These are phyloP conservation scores for Cladorrhinum samala DNA, from an alignment of 495 filamentous ascomycete genomes.

Conservation along the genomic window DNA sequence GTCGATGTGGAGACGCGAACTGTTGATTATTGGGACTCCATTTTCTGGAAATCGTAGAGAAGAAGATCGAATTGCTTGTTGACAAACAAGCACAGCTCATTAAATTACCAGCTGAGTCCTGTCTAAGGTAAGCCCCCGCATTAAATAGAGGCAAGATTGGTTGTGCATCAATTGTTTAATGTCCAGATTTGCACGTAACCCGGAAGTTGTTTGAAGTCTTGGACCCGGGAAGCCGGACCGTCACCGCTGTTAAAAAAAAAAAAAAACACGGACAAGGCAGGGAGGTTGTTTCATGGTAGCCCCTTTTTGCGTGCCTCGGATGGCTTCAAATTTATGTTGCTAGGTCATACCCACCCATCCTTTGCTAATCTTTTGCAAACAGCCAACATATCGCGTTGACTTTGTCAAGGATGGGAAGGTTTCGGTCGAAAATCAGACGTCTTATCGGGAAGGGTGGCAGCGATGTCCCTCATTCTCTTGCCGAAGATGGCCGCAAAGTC, in stretches of 20 bases:
- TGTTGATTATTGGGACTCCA: neutral
- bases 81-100: too few species aligned
- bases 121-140: too few species aligned
- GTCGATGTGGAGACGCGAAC: neutral
- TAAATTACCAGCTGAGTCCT: too few species aligned
- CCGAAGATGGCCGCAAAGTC: constrained; percentile 14
- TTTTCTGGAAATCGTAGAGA: neutral
- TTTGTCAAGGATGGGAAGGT: neutral
- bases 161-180: neutral
- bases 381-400: neutral
- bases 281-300: neutral
- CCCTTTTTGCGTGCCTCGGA: neutral
- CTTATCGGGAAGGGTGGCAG: constrained; percentile 2
- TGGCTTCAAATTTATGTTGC: neutral
- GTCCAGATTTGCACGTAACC: too few species aligned
- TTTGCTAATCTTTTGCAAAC: neutral
- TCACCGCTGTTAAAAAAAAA: neutral
- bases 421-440: neutral
- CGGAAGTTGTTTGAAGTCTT: neutral
- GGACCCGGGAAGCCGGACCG: neutral
- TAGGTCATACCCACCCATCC: too few species aligned
- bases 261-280: neutral
- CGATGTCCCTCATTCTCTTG: neutral
- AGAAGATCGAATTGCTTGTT: neutral
- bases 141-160: neutral